Evolutionary conservation across 1,284 basidiomycete species (phyloP).

Genomic region (Boletus mariae): DNA sequence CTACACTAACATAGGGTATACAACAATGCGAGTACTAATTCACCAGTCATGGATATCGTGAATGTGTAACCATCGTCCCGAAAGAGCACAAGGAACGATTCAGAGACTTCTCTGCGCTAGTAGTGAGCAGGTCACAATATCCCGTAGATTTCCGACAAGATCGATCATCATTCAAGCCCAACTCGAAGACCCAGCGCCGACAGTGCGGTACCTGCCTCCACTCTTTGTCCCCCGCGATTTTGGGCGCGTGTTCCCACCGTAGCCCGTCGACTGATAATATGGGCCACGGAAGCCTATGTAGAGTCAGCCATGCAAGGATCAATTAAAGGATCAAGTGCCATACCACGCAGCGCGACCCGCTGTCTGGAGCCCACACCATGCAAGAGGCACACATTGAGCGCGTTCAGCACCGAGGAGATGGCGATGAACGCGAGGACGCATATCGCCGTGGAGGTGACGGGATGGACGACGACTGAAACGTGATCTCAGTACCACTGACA

Average conservation of each 20-base stretch:
- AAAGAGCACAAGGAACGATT: background rate
- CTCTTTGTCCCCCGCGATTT: conserved; percentile 13
- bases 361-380: background rate
- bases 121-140: background rate
- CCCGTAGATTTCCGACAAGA: background rate
- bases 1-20: background rate
- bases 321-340: background rate
- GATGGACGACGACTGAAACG: conserved; percentile 15
- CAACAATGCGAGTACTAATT: background rate
- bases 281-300: conserved; percentile 9
- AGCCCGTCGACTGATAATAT: conserved; percentile 23
- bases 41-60: background rate
- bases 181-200: background rate
- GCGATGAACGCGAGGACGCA: conserved; percentile 13
- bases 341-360: conserved; percentile 14
- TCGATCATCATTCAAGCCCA: background rate
- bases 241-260: conserved; percentile 15
- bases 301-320: background rate
- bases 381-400: background rate
- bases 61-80: background rate
- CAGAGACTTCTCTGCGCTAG: background rate
- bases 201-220: conserved; percentile 4
- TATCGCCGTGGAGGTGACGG: conserved; percentile 9
- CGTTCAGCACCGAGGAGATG: conserved; percentile 2
- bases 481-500: background rate